These are phyloP conservation scores for Allomyces javanicus DNA, from an alignment of 192 early-diverging fungal genomes.

Conservation along the genomic window DNA sequence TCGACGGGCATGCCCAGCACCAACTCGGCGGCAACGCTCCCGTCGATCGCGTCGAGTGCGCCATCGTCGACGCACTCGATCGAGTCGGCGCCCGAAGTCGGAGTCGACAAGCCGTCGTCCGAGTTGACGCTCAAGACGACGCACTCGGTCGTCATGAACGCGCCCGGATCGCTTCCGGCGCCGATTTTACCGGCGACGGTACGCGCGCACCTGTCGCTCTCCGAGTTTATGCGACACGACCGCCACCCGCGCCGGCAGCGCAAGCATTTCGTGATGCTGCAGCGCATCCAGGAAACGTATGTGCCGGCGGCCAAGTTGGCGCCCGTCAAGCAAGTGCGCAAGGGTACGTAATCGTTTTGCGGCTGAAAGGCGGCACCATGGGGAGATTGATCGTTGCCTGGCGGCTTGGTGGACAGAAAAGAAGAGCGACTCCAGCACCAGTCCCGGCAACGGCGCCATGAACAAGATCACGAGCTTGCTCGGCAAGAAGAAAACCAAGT, in stretches of 20 bases:
- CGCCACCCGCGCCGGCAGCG: not conserved
- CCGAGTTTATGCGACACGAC: not conserved
- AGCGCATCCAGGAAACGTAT: not conserved
- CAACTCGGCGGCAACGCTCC: not conserved
- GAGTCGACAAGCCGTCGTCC: not conserved
- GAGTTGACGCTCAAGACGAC: not conserved
- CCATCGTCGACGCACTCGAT: not conserved
- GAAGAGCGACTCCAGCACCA: too few relatives aligned
- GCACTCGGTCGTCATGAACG: not conserved
- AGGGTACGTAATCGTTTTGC: too few relatives aligned
- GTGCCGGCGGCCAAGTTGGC: not conserved
- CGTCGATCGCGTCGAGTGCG: not conserved
- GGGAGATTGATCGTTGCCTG: too few relatives aligned
- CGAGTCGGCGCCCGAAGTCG: not conserved
- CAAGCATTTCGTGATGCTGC: not conserved
- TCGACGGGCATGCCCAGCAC: not conserved
- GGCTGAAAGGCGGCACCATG: too few relatives aligned
- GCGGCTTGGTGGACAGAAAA: too few relatives aligned
- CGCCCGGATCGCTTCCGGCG: not conserved
- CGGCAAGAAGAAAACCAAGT: conserved; percentile 2
- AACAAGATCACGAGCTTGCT: not conserved
- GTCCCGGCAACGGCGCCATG: not conserved
- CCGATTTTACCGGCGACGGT: not conserved
- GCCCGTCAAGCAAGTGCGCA: not conserved
- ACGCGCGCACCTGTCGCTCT: not conserved